Base-by-base conservation (phyloP, 1,284 basidiomycete species). In the Malassezia vespertilionis region DNA sequence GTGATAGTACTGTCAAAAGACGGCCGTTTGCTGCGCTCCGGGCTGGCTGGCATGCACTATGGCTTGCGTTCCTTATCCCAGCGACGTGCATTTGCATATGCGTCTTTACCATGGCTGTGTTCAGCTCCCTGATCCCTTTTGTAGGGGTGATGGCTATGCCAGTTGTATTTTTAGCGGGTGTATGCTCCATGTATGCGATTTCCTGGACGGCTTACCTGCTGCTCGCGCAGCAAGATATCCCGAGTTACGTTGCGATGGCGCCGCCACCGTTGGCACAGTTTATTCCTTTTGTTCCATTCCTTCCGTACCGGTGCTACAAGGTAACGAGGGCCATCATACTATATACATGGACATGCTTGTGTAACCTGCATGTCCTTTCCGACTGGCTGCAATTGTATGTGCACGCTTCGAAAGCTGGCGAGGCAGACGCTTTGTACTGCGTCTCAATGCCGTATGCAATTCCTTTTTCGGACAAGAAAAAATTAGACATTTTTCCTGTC, bases 141-240 rank as follows among this genome's bases (percentile, higher is more conserved):
- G n/a, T n/a, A n/a, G n/a, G n/a, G n/a, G n/a, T n/a, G n/a, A n/a
- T n/a, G n/a, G n/a, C n/a, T n/a, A n/a, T n/a, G n/a, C n/a, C n/a
- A n/a, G n/a, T 9, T 21, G 9, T 30, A 30, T 36, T 27, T n/a
- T n/a, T n/a, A n/a, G n/a, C n/a, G n/a, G n/a, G n/a, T n/a, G n/a
- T n/a, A n/a, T n/a, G n/a, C n/a, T n/a, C 21, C 7, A n/a, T 71
- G 24, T 72, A 71, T 37, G 42, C 55, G 7, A 48, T 67, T 2
- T 57, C 67, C 7, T 72, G 71, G 70, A 60, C 63, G 33, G 55
- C 59, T 28, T 72, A 72, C 42, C 61, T 71, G 21, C 21, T 61
- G 9, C 37, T 69, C 4, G 64, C 70, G 3, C 71, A 71, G 43
- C 50, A 56, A 38, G 62, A 68, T 35, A 55, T 60, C 1, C 65